Evolutionary conservation across 805 yeast species (phyloP).

Genomic region (Ogataea ganodermae): DNA sequence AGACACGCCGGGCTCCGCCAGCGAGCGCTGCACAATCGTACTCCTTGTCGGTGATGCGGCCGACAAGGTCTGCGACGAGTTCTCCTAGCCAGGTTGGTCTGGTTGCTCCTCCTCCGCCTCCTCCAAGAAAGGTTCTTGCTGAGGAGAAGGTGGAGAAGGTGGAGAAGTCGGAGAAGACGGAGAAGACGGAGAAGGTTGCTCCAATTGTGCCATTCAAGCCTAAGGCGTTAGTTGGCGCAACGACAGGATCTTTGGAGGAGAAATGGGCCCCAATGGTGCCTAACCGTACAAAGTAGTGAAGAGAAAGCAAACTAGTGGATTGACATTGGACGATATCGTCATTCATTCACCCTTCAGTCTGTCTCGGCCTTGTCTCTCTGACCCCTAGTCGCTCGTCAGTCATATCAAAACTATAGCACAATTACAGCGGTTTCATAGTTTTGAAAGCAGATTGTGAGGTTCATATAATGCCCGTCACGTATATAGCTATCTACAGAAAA

Average conservation of each 20-base stretch:
- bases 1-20: constrained; percentile 29
- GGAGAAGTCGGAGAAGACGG: constrained; percentile 4
- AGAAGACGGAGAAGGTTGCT: constrained; percentile 24
- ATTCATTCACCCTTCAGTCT: no score
- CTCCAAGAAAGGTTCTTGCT: constrained; percentile 23
- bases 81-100: constrained; percentile 41
- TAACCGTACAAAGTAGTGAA: constrained; percentile 26
- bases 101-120: constrained; percentile 33
- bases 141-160: neutral
- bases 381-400: no score
- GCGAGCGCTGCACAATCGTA: constrained; percentile 20
- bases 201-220: constrained; percentile 38
- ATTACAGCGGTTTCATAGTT: no score
- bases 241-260: constrained; percentile 10
- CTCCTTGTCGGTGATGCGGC: constrained; percentile 32
- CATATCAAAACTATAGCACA: no score
- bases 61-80: constrained; percentile 33
- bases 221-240: constrained; percentile 22
- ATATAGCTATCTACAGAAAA: no score
- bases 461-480: no score
- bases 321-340: no score
- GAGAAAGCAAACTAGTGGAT: neutral
- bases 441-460: no score
- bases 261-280: constrained; percentile 37
- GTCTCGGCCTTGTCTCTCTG: no score